A percentile compares a stretch with the other conserved stretches of the same genome.
phyloP scores from a whole-genome alignment of 1,284 basidiomycete species.

The Cystobasidium slooffiae region DNA sequence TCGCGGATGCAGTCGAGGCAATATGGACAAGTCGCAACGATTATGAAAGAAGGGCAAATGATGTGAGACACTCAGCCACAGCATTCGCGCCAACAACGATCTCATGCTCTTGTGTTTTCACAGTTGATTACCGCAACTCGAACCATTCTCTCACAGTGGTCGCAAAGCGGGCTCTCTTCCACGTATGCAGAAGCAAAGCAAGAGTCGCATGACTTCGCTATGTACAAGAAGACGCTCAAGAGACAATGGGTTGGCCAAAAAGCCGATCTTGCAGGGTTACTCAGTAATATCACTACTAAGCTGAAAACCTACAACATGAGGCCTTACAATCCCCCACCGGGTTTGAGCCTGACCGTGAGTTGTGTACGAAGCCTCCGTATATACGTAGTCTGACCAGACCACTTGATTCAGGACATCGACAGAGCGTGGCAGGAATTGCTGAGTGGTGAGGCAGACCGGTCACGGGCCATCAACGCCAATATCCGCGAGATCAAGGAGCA shows the following conservation, averaged over 20 bases:
- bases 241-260: slow-evolving; percentile 86
- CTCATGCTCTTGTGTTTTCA: background rate
- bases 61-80: slow-evolving; percentile 60
- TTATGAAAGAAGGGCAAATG: slow-evolving; percentile 84
- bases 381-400: background rate
- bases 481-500: slow-evolving; percentile 90
- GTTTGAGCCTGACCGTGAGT: slow-evolving; percentile 67
- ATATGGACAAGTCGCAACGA: slow-evolving; percentile 85
- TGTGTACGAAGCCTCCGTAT: background rate
- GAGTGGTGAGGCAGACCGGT: slow-evolving; percentile 74
- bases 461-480: slow-evolving; percentile 83
- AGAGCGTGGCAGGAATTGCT: slow-evolving; percentile 75
- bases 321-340: slow-evolving; percentile 78
- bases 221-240: slow-evolving; percentile 85
- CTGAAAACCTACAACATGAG: slow-evolving; percentile 84
- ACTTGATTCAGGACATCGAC: slow-evolving; percentile 69
- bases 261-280: slow-evolving; percentile 83
- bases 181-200: slow-evolving; percentile 81
- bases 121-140: slow-evolving; percentile 70
- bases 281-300: slow-evolving; percentile 94
- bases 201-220: slow-evolving; percentile 72
- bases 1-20: slow-evolving; percentile 91
- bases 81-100: background rate
- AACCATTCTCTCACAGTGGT: slow-evolving; percentile 70
- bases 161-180: slow-evolving; percentile 66